Evolutionary conservation across 331 rosid genomes (phyloP).

Genomic region (Erythrophleum ivorense): DNA sequence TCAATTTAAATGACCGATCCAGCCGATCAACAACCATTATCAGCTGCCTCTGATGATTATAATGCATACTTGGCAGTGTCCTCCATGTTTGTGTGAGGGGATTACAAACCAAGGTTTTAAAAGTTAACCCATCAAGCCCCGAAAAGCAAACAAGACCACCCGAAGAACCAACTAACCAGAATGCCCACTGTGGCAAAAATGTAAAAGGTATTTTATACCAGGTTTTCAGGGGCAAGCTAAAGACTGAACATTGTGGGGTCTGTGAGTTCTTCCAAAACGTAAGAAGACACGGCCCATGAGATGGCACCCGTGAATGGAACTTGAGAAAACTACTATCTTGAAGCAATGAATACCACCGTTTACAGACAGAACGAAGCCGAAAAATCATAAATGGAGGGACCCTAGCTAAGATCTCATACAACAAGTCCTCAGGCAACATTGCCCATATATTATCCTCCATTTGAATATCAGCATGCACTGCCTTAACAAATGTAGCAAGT

Average conservation of each 20-base stretch:
- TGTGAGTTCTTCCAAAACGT: conserved; percentile 90
- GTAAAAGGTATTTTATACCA: conserved; percentile 90
- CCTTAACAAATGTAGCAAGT: conserved; percentile 76
- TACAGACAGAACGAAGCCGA: conserved; percentile 91
- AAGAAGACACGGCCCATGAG: conserved; percentile 95
- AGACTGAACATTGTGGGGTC: conserved; percentile 85
- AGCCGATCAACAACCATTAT: conserved; percentile 84
- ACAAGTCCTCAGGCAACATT: conserved; percentile 91
- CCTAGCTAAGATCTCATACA: conserved; percentile 94
- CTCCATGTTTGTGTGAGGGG: conserved; percentile 96
- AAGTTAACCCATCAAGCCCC: conserved; percentile 80
- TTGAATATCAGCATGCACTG: conserved; percentile 78
- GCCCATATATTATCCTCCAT: conserved; percentile 99
- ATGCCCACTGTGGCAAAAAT: conserved; percentile 95
- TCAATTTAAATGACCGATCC: conserved; percentile 77
- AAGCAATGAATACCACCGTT: conserved; percentile 82
- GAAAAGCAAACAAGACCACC: conserved; percentile 97
- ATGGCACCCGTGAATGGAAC: conserved; percentile 88
- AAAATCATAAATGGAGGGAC: conserved; percentile 92
- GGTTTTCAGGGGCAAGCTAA: conserved; percentile 88
- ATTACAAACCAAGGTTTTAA: conserved; percentile 85
- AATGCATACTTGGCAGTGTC: conserved; percentile 87
- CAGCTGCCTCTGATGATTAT: conserved; percentile 94
- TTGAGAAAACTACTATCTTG: conserved; percentile 82
- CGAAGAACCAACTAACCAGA: conserved; percentile 95